These are phyloP conservation scores for Rickenella mellea DNA, from an alignment of 768 basidiomycete genomes.

Conservation along the genomic window DNA sequence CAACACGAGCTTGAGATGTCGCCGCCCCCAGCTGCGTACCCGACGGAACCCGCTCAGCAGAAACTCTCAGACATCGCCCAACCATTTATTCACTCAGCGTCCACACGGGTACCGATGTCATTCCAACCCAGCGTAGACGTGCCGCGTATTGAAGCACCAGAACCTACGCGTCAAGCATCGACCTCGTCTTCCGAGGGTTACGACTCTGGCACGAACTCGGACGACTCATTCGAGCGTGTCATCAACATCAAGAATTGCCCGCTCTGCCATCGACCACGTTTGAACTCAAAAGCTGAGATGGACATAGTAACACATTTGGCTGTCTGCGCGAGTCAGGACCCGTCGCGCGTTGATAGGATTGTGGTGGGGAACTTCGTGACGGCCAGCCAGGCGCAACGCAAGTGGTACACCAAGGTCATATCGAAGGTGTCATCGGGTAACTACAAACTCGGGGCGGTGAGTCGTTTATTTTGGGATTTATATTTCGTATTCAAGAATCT, in stretches of 20 bases:
- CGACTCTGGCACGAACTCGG: conserved; percentile 20
- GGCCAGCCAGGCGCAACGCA: conserved; percentile 88
- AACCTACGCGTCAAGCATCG: conserved; percentile 27
- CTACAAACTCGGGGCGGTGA: conserved; percentile 83
- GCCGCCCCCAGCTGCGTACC: conserved; percentile 16
- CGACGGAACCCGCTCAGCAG: conserved; percentile 39
- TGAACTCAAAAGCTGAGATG: conserved; percentile 81
- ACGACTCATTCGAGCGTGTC: conserved; percentile 61
- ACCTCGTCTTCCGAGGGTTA: conserved; percentile 30
- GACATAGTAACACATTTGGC: conserved; percentile 98
- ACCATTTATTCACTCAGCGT: neutral
- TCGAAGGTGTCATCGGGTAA: conserved; percentile 78
- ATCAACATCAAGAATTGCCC: conserved; percentile 96
- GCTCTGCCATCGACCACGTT: conserved; percentile 78
- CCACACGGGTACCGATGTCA: neutral
- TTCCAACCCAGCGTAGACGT: conserved; percentile 1
- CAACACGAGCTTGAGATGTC: conserved; percentile 4
- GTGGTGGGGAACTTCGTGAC: conserved; percentile 94
- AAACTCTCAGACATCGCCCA: conserved; percentile 27
- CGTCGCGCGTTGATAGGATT: conserved; percentile 81
- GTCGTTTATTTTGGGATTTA: conserved; percentile 19
- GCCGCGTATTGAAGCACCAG: conserved; percentile 16
- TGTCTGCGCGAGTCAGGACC: conserved; percentile 89
- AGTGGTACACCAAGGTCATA: conserved; percentile 91
- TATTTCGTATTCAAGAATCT: neutral